A percentile compares a stretch with the other conserved stretches of the same genome.
These are phyloP conservation scores for Venustampulla echinocandica DNA, from an alignment of 495 filamentous ascomycete genomes.

Conservation along the genomic window DNA sequence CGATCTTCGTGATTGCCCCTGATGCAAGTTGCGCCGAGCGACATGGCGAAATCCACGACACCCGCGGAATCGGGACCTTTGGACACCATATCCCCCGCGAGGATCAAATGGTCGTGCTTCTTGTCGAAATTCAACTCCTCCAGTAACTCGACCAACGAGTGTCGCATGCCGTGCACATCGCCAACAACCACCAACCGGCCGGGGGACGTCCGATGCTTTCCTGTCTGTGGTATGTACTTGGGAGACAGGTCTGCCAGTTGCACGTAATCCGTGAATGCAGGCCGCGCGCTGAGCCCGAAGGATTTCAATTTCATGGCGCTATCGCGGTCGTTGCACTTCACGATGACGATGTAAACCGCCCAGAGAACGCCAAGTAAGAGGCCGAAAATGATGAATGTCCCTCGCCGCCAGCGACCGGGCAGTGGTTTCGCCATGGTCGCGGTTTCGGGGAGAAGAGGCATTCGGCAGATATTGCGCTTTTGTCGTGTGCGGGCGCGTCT, in stretches of 20 bases:
- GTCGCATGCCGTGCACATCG: slow-evolving; percentile 81
- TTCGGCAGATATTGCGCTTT: too few species aligned
- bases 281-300: slow-evolving; percentile 22
- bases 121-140: slow-evolving; percentile 54
- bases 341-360: too few species aligned
- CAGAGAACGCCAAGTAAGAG: too few species aligned
- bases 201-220: slow-evolving; percentile 14
- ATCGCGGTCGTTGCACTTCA: too few species aligned
- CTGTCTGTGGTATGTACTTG: slow-evolving; percentile 27
- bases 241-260: slow-evolving; percentile 30
- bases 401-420: too few species aligned
- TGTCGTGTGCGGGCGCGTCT: too few species aligned
- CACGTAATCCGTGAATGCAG: slow-evolving; percentile 25
- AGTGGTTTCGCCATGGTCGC: too few species aligned
- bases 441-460: too few species aligned
- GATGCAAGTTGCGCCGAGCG: slow-evolving; percentile 64
- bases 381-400: too few species aligned
- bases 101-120: slow-evolving; percentile 63
- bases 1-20: slow-evolving; percentile 92
- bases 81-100: slow-evolving; percentile 76
- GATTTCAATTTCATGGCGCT: too few species aligned
- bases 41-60: slow-evolving; percentile 65
- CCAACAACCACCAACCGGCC: slow-evolving; percentile 62
- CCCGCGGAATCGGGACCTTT: slow-evolving; percentile 81
- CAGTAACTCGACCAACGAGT: slow-evolving; percentile 58